These are phyloP conservation scores for Musa balbisiana DNA, from an alignment of 202 grass and related monocot genomes.

Conservation along the genomic window DNA sequence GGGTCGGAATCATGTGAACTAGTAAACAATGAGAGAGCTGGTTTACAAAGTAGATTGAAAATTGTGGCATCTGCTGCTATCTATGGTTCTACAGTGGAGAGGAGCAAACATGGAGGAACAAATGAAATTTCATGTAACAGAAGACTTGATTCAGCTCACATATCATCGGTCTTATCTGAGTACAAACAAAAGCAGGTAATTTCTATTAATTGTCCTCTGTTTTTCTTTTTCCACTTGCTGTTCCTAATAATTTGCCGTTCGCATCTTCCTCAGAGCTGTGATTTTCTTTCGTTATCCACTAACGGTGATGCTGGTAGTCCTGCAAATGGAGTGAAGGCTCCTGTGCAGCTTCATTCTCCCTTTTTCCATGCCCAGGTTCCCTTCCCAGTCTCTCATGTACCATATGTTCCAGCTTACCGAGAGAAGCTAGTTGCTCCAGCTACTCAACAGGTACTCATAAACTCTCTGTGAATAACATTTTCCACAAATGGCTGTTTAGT, in stretches of 20 bases:
- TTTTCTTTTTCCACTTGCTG: background rate
- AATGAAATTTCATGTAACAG: constrained; percentile 10
- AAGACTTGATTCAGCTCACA: background rate
- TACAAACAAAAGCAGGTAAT: constrained; percentile 19
- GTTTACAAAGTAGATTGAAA: background rate
- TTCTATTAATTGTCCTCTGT: background rate
- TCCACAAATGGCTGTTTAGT: no score
- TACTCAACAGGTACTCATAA: constrained; percentile 4
- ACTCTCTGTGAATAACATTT: no score
- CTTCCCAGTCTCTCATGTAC: constrained; percentile 15
- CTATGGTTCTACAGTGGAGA: constrained; percentile 11
- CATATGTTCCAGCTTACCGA: constrained; percentile 8
- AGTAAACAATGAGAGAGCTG: background rate
- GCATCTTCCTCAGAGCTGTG: constrained; percentile 2
- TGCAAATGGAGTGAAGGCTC: background rate
- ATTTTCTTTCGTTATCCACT: constrained; percentile 15
- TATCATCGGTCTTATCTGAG: constrained; percentile 26
- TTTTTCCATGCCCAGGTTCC: constrained; percentile 18
- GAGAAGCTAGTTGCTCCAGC: constrained; percentile 7
- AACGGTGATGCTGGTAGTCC: background rate
- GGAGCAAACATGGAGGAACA: constrained; percentile 17
- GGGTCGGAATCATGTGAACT: background rate
- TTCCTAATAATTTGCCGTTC: background rate
- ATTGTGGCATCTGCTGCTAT: background rate
- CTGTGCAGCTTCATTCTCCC: constrained; percentile 7